phyloP scores from a whole-genome alignment of 305 asterid genomes.

The Fraxinus ornus region DNA sequence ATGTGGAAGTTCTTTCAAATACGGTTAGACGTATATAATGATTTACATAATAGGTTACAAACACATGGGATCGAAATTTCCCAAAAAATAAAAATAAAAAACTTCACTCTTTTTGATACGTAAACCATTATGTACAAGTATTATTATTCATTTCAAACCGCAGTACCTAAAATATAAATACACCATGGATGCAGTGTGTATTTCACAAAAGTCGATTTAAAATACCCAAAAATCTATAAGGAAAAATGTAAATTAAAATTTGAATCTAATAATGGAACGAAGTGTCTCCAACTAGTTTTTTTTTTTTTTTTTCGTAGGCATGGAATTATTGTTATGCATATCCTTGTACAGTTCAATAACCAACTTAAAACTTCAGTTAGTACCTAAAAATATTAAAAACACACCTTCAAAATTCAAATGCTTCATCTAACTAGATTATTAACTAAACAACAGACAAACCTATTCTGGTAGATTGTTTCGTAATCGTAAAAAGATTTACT shows the following conservation, averaged over 20 bases:
- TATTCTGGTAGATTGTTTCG: not conserved
- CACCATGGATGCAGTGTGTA: not conserved
- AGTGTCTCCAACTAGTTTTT: not conserved
- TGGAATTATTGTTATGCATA: not conserved
- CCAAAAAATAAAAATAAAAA: no score
- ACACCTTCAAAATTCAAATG: not conserved
- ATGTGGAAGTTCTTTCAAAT: no score
- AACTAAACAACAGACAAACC: constrained; percentile 16
- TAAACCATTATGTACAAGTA: no score
- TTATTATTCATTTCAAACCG: no score
- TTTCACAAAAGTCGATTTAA: not conserved
- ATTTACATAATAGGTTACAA: no score
- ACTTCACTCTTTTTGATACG: no score
- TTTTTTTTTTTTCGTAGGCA: not conserved
- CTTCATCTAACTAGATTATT: constrained; percentile 9
- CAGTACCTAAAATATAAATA: no score
- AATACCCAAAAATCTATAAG: not conserved
- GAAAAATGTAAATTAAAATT: not conserved
- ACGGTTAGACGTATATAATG: no score
- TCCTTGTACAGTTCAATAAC: not conserved
- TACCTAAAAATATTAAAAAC: not conserved
- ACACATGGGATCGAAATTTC: no score
- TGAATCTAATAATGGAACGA: not conserved
- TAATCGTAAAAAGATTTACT: constrained; percentile 3
- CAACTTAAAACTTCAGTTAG: not conserved